Evolutionary conservation across 495 filamentous ascomycete species (phyloP).

Genomic region (Penicillium parvum): DNA sequence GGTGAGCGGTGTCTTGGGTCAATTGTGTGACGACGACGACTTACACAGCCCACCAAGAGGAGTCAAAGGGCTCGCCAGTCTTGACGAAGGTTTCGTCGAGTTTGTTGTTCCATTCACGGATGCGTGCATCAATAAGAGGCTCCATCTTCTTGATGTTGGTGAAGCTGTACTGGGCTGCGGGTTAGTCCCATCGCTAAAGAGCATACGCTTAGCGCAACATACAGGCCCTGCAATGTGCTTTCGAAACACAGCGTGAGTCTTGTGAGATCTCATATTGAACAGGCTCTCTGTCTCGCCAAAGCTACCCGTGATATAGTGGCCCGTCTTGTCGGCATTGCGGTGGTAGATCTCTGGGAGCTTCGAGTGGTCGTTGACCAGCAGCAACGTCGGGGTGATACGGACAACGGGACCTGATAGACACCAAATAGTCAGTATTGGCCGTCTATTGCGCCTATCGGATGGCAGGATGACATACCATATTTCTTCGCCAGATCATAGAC

Average conservation of each 20-base stretch:
- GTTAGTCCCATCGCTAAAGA: conserved; percentile 8
- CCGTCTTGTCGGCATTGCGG: conserved; percentile 51
- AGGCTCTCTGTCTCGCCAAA: conserved; percentile 45
- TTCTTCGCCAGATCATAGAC: conserved; percentile 41
- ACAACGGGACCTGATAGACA: conserved; percentile 33
- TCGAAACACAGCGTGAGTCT: conserved; percentile 43
- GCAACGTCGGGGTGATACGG: conserved; percentile 42
- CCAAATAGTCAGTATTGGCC: not conserved
- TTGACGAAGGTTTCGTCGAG: conserved; percentile 39
- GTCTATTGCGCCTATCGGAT: too few relatives aligned
- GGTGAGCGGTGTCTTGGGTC: not conserved
- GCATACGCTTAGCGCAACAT: not conserved
- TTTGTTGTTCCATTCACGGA: conserved; percentile 40
- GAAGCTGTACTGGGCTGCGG: conserved; percentile 44
- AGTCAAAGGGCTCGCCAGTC: conserved; percentile 45
- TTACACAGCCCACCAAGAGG: conserved; percentile 48
- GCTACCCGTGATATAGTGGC: conserved; percentile 48
- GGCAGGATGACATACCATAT: conserved; percentile 47
- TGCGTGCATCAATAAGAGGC: conserved; percentile 41
- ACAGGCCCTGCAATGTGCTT: conserved; percentile 38
- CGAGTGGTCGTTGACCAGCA: conserved; percentile 41
- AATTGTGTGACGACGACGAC: too few relatives aligned
- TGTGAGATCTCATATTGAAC: conserved; percentile 48
- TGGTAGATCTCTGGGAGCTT: conserved; percentile 52
- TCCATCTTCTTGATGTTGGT: conserved; percentile 52